Conservation (phyloP, 1,139 yeast genomes). For the Entelexis paramagnoliae region DNA sequence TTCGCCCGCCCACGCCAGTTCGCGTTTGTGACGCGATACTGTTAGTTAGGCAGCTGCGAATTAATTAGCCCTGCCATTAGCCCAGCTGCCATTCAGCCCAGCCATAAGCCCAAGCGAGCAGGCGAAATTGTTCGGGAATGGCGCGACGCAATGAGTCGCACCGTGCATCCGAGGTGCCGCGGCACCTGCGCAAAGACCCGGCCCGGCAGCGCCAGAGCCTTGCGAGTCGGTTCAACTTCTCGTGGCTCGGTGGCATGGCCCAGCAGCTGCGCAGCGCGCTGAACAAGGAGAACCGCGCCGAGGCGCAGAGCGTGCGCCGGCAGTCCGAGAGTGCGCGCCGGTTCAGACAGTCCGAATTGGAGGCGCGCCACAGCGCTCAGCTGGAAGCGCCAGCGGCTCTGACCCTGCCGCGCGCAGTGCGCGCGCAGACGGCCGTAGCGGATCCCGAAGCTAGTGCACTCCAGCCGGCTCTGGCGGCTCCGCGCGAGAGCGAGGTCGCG, state of each 20-base stretch:
- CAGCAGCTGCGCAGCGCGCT: slow-evolving; percentile 8
- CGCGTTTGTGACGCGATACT: background rate
- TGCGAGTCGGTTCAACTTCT: slow-evolving; percentile 8
- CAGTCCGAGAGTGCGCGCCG: slow-evolving; percentile 15
- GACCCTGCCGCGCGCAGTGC: too few relatives aligned
- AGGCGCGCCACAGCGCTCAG: background rate
- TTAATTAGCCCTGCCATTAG: too few relatives aligned
- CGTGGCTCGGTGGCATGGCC: slow-evolving; percentile 16
- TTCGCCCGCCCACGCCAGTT: too few relatives aligned
- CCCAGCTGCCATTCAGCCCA: too few relatives aligned
- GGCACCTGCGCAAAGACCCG: slow-evolving; percentile 2
- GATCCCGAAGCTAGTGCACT: background rate
- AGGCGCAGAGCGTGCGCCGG: slow-evolving; percentile 8
- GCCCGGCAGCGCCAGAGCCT: background rate
- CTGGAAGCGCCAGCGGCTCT: background rate
- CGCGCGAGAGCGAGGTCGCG: too few relatives aligned
- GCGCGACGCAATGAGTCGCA: background rate
- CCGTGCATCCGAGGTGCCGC: slow-evolving; percentile 6
- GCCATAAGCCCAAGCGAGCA: too few relatives aligned
- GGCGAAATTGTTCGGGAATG: too few relatives aligned
- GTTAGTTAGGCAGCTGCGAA: too few relatives aligned
- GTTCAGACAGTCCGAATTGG: background rate
- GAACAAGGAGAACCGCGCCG: slow-evolving; percentile 1
- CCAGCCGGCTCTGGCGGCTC: too few relatives aligned
- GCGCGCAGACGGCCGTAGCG: background rate